Conservation (phyloP, 306 rosid species). For the Crataegus laevigata region DNA sequence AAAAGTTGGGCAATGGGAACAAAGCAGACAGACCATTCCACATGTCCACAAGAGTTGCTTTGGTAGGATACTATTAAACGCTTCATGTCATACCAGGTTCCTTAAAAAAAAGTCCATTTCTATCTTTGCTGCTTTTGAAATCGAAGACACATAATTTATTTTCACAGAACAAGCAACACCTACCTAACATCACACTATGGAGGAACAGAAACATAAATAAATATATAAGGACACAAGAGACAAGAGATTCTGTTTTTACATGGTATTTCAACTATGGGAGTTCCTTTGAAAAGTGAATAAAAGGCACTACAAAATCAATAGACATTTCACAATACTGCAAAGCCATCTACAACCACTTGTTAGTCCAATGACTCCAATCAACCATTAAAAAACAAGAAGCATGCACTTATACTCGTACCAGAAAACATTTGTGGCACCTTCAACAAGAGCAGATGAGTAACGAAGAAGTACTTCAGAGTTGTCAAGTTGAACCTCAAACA, state of each 20-base stretch:
- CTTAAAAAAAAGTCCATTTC: neutral
- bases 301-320: neutral
- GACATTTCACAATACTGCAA: neutral
- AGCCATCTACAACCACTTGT: neutral
- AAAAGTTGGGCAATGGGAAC: neutral
- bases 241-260: neutral
- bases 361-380: neutral
- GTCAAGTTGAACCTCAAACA: constrained; percentile 81
- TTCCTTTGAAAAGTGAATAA: neutral
- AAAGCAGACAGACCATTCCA: neutral
- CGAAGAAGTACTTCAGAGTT: constrained; percentile 89
- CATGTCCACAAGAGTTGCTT: neutral
- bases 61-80: neutral
- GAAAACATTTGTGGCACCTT: constrained; percentile 93
- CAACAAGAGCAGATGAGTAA: constrained; percentile 91
- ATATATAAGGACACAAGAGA: neutral
- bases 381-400: neutral
- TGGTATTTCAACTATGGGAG: neutral
- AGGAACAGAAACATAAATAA: neutral
- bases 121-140: neutral
- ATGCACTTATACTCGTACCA: constrained; percentile 52
- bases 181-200: neutral
- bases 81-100: neutral
- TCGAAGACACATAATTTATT: neutral
- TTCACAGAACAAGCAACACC: neutral